Evolutionary conservation across 495 filamentous ascomycete species (phyloP).

Genomic region (Thermothielavioides terrestris): DNA sequence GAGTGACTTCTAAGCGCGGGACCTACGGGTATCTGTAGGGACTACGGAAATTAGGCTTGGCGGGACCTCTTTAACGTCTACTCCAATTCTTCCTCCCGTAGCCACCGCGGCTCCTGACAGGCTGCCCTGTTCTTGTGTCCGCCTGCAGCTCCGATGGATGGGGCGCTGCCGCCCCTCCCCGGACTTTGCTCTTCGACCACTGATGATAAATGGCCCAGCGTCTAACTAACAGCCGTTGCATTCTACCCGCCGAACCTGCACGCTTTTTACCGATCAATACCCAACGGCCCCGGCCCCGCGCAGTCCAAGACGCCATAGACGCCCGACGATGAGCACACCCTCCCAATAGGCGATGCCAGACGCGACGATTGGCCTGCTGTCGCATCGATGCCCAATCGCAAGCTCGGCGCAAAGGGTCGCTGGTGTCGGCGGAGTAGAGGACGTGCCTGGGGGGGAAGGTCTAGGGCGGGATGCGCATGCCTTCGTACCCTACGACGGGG

Average conservation of each 20-base stretch:
- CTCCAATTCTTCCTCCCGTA: constrained; percentile 2
- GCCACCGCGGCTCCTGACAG: constrained; percentile 17
- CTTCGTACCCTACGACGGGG: constrained; percentile 13
- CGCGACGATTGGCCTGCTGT: background rate
- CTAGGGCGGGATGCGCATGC: constrained; percentile 14
- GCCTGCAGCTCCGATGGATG: constrained; percentile 11
- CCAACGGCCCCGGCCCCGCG: constrained; percentile 26
- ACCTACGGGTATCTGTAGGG: no score
- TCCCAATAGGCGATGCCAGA: background rate
- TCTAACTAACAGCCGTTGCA: constrained; percentile 19
- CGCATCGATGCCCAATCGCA: constrained; percentile 1
- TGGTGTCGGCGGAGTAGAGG: constrained; percentile 13
- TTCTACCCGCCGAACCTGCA: constrained; percentile 14
- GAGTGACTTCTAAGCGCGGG: no score
- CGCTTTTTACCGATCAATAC: constrained; percentile 15
- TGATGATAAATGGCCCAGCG: constrained; percentile 17
- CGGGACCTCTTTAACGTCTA: no score
- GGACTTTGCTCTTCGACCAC: constrained; percentile 10
- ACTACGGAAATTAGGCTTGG: no score
- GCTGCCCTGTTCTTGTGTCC: constrained; percentile 22
- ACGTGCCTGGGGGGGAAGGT: background rate
- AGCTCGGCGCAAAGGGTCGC: constrained; percentile 18
- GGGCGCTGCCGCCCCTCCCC: constrained; percentile 4
- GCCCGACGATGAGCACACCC: constrained; percentile 22
- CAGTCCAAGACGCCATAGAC: constrained; percentile 16